Conservation (phyloP, 2,329 filamentous ascomycete species). For the Periconia sp. region DNA sequence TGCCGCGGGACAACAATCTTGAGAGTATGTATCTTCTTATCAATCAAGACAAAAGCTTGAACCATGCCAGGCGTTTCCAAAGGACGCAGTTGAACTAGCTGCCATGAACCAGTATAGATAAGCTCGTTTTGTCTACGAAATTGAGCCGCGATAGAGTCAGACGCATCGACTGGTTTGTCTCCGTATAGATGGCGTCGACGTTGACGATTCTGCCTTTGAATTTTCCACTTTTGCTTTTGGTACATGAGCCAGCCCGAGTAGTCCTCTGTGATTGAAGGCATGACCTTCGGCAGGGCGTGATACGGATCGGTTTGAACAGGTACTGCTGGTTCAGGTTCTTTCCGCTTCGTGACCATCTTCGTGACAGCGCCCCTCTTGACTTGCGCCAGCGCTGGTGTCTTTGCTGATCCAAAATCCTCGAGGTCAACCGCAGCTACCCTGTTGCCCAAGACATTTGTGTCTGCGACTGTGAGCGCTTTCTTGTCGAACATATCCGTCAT, state of each 20-base stretch:
- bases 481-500: conserved; percentile 89
- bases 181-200: conserved; percentile 90
- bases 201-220: conserved; percentile 86
- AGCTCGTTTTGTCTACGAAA: conserved; percentile 92
- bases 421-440: conserved; percentile 62
- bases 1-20: conserved; percentile 88
- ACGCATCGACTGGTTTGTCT: conserved; percentile 67
- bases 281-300: conserved; percentile 75
- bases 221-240: conserved; percentile 98
- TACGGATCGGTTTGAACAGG: conserved; percentile 74
- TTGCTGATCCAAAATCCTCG: conserved; percentile 77
- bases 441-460: conserved; percentile 63
- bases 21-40: conserved; percentile 83
- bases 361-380: conserved; percentile 46
- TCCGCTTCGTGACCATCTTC: conserved; percentile 53
- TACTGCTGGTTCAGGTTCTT: conserved; percentile 47
- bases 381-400: conserved; percentile 44
- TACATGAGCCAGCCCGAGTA: conserved; percentile 88
- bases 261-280: conserved; percentile 83
- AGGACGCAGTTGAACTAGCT: conserved; percentile 82
- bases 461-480: conserved; percentile 71
- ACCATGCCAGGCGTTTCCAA: conserved; percentile 87
- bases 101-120: conserved; percentile 91
- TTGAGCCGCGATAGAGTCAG: conserved; percentile 66
- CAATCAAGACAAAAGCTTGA: conserved; percentile 86